Evolutionary conservation across 2,329 filamentous ascomycete species (phyloP).

Genomic region (Madurella mycetomatis): DNA sequence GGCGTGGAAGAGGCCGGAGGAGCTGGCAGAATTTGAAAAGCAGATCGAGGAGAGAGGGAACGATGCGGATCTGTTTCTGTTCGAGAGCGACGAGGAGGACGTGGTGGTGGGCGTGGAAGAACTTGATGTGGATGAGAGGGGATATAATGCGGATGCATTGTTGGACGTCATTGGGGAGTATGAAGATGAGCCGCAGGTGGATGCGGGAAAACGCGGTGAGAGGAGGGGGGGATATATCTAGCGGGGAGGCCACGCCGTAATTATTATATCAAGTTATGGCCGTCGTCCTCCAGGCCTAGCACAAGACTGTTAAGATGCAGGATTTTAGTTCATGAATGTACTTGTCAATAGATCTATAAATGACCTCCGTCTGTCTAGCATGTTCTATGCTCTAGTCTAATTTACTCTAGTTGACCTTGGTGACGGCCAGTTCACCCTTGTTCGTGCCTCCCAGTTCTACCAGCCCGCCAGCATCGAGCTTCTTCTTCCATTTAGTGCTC

Average conservation of each 20-base stretch:
- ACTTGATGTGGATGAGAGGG: conserved; percentile 1
- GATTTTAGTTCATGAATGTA: too few species aligned
- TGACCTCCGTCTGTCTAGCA: neutral
- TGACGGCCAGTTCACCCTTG: conserved; percentile 49
- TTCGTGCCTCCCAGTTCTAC: conserved; percentile 45
- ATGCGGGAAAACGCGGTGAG: too few species aligned
- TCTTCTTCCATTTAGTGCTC: conserved; percentile 72
- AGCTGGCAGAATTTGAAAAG: conserved; percentile 4
- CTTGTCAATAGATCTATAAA: neutral
- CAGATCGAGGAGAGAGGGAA: conserved; percentile 5
- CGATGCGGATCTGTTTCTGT: too few species aligned
- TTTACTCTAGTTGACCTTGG: conserved; percentile 41
- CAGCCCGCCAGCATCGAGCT: conserved; percentile 55
- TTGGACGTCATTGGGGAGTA: conserved; percentile 14
- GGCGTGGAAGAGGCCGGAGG: conserved; percentile 11
- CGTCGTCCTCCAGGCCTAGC: too few species aligned
- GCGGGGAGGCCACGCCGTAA: too few species aligned
- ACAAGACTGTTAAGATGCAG: too few species aligned
- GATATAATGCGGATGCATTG: conserved; percentile 15
- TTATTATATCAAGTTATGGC: too few species aligned
- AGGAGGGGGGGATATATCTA: too few species aligned
- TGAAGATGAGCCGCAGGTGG: neutral
- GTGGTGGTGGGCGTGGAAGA: neutral
- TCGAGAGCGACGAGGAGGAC: too few species aligned
- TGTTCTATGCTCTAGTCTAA: neutral